Conservation (phyloP, 192 early-diverging fungal species). For the Neocallimastix lanati region DNA sequence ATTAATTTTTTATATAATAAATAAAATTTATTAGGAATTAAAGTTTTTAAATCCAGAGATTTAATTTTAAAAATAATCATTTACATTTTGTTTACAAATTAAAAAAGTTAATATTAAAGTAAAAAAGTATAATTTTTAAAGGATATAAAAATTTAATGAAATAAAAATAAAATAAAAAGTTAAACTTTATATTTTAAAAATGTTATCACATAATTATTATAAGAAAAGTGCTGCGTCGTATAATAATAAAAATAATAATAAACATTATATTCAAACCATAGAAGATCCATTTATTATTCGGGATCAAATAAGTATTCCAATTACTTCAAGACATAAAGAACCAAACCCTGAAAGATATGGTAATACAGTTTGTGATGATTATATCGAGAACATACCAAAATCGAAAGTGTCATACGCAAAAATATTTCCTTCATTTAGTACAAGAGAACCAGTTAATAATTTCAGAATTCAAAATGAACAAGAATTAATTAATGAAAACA, state of each 20-base stretch:
- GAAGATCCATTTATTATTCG: neutral
- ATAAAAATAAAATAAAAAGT: neutral
- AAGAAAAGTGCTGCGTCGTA: neutral
- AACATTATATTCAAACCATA: neutral
- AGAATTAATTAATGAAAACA: neutral
- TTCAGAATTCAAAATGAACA: neutral
- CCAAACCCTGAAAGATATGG: neutral
- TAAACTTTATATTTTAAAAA: neutral
- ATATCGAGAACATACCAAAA: neutral
- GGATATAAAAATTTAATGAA: no score
- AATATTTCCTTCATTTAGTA: neutral
- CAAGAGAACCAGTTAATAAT: neutral
- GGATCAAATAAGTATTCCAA: neutral
- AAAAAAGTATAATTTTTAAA: no score
- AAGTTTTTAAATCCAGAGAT: no score
- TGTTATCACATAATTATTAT: neutral
- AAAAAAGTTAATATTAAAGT: no score
- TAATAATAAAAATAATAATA: neutral
- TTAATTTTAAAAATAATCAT: no score
- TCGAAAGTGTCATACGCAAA: neutral
- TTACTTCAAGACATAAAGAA: neutral
- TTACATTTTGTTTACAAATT: no score
- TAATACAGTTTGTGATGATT: neutral
- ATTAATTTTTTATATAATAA: no score
- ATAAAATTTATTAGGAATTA: no score